Evolutionary conservation across 139 green algal species (phyloP), one percentile per base, ranked within the genome.

Genomic region (Closterium sp.): DNA sequence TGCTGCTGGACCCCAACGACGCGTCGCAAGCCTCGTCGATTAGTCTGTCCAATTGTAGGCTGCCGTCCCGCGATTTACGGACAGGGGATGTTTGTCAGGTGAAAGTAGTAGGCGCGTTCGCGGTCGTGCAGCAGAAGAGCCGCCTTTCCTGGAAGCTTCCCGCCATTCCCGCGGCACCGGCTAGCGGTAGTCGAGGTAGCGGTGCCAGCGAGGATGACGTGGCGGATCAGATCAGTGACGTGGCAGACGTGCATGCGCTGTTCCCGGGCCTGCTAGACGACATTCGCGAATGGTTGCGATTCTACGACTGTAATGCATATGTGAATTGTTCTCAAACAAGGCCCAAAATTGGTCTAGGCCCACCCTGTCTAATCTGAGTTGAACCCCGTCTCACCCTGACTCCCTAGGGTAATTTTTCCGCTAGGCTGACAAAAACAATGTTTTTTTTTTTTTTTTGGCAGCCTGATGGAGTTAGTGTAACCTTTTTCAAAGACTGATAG

Each of bases 51-150:
- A 62, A 62, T 62, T 13, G 42, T 79, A 13, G 3, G 38, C 19
- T 79, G 17, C 19, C 62, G 17, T 79, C 62, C 17, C 62, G 62
- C 62, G 62, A 79, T 24, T 79, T 79, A 6, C 62, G 62, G 62
- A 91, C 84, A 24, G 89, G 89, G 34, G 89, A 84, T 31, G 38
- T 91, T 9, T 91, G 84, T 91, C 79, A n/a, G 79, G 89, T 91
- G 34, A 91, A 88, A 38, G 22, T 85, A 29, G 24, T 91, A 17
- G 32, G 31, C 79, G 89, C 62, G 24, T 91, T 86, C 88, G 89
- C 89, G 11, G 89, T 91, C 27, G 22, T 91, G 1, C 24, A 85
- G 9, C 13, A 89, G 30, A 85, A 31, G 17, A 45, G 89, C 27
- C 13, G 4, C 27, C 38, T 91, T 27, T 91, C 89, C 22, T 91